Evolutionary conservation across 495 filamentous ascomycete genomes (phyloP).

Genomic region (Achaetomiella virescens): DNA sequence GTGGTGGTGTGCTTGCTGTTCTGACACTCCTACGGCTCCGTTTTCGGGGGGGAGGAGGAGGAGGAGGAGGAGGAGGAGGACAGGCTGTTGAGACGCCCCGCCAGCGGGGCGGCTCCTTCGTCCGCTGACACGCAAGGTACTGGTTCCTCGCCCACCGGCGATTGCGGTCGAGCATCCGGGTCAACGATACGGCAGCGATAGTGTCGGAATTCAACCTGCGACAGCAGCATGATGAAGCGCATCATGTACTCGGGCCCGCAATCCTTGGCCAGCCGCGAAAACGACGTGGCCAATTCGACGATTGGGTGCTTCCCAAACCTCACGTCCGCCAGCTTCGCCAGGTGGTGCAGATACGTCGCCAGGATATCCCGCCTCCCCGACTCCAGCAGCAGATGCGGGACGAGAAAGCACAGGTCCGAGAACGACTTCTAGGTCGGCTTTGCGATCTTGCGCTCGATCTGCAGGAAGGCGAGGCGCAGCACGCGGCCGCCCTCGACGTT

Average conservation of each 20-base stretch:
- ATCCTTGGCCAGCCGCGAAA: constrained; percentile 17
- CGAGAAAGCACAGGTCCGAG: constrained; percentile 26
- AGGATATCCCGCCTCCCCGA: constrained; percentile 21
- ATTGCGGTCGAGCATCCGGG: constrained; percentile 18
- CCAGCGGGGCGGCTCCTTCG: not conserved
- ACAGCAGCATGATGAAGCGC: constrained; percentile 23
- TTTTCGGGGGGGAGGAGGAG: not conserved
- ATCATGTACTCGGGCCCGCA: constrained; percentile 20
- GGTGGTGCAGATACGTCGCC: constrained; percentile 20
- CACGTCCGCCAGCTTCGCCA: constrained; percentile 14
- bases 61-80: not conserved
- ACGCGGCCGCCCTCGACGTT: constrained; percentile 22
- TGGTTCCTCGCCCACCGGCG: constrained; percentile 23
- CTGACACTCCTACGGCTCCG: no score
- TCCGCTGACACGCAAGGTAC: constrained; percentile 23
- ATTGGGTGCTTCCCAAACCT: constrained; percentile 25
- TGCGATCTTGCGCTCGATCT: constrained; percentile 23
- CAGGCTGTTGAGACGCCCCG: not conserved
- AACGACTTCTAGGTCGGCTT: constrained; percentile 24
- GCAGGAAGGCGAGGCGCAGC: constrained; percentile 27
- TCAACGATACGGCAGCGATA: constrained; percentile 11
- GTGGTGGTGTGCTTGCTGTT: constrained; percentile 7
- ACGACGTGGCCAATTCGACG: constrained; percentile 17
- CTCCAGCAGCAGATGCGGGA: constrained; percentile 26
- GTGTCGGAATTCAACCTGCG: constrained; percentile 24